phyloP scores from a whole-genome alignment of 306 rosid species.

The Gynostemma pentaphyllum region DNA sequence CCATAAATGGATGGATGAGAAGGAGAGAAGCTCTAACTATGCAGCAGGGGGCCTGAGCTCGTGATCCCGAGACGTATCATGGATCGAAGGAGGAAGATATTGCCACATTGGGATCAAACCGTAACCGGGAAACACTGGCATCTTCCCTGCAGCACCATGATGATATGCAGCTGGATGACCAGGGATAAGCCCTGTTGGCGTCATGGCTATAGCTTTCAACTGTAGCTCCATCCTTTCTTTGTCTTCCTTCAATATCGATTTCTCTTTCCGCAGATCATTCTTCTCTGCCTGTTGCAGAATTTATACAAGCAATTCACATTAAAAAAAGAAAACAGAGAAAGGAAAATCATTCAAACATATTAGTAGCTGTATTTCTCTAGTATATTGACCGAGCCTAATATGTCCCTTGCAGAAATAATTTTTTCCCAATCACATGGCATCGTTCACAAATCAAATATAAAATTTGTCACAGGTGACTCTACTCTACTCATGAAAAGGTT shows the following conservation, averaged over 20 bases:
- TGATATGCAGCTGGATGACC: conserved; percentile 65
- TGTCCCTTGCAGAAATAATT: no score
- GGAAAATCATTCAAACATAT: background rate
- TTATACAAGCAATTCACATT: background rate
- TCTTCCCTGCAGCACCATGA: conserved; percentile 47
- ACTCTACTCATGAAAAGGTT: no score
- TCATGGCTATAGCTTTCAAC: conserved; percentile 43
- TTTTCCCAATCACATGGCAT: no score
- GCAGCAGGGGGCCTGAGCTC: conserved; percentile 99
- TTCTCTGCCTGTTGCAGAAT: conserved; percentile 58
- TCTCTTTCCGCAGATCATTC: conserved; percentile 80
- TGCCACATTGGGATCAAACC: conserved; percentile 86
- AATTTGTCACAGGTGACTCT: no score
- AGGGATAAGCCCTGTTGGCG: conserved; percentile 54
- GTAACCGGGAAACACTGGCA: conserved; percentile 74
- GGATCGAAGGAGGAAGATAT: conserved; percentile 51
- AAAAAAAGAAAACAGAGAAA: background rate
- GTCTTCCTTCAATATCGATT: conserved; percentile 51
- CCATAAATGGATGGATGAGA: conserved; percentile 5
- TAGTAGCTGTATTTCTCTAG: background rate
- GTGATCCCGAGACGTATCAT: conserved; percentile 83
- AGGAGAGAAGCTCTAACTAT: conserved; percentile 12
- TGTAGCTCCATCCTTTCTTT: conserved; percentile 70
- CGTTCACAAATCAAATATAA: no score
- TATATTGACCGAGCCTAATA: no score